Percentiles rank a stretch among this genome's conserved stretches.
phyloP scores from a whole-genome alignment of 2,329 filamentous ascomycete genomes.

The Aspergillus terreus region DNA sequence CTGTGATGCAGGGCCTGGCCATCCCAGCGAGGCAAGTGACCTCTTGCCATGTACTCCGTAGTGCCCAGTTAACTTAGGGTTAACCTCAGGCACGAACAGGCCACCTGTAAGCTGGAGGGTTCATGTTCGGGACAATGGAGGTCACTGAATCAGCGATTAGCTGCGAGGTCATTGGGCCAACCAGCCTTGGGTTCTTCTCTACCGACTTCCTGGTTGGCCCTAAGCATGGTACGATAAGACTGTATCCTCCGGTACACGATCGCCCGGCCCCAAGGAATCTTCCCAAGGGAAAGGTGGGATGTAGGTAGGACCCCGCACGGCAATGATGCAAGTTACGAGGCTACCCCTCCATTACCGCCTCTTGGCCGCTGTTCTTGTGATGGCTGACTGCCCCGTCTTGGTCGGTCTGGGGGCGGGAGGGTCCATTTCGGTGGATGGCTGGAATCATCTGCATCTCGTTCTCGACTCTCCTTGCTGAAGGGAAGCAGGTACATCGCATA shows the following conservation, averaged over 20 bases:
- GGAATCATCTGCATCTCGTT: neutral
- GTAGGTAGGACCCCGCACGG: conserved; percentile 7
- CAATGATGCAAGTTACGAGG: conserved; percentile 1
- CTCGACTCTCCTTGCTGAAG: no score
- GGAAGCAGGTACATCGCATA: no score
- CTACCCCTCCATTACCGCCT: conserved; percentile 9
- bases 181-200: neutral
- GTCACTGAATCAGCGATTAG: neutral
- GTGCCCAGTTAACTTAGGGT: no score
- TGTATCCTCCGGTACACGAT: neutral
- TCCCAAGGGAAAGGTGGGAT: neutral
- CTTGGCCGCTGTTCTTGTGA: conserved; percentile 14
- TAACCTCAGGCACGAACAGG: no score
- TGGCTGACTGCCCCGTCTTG: neutral
- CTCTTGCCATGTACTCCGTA: no score
- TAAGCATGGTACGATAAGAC: neutral
- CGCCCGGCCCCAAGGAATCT: neutral
- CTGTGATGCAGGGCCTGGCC: no score
- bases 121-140: neutral
- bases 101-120: no score
- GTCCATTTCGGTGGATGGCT: neutral
- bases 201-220: neutral
- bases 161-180: neutral
- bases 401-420: neutral
- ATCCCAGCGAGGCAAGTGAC: no score